A percentile compares a stretch with the other conserved stretches of the same genome.
Evolutionary conservation across 2,329 filamentous ascomycete genomes (phyloP).

Genomic region (Septoria linicola): DNA sequence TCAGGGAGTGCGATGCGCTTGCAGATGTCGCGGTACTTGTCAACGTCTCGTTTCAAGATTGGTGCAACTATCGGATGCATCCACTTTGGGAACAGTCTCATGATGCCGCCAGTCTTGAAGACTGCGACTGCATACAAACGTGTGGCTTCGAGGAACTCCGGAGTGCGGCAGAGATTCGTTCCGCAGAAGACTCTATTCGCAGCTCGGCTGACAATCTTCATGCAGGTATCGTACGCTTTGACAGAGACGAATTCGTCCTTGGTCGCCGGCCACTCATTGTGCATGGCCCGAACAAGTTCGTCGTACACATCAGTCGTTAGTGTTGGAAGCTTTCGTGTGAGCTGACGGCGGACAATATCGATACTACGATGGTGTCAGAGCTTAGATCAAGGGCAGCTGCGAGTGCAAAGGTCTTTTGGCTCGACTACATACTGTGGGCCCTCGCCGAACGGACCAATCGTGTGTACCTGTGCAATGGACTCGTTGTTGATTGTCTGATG

Average conservation of each 20-base stretch:
- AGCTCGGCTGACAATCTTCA: constrained; percentile 28
- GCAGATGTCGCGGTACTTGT: constrained; percentile 18
- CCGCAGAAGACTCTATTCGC: constrained; percentile 30
- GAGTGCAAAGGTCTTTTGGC: too few species aligned
- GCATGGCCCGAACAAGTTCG: constrained; percentile 21
- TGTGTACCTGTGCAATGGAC: not conserved
- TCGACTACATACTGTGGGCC: constrained; percentile 16
- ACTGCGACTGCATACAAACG: constrained; percentile 25
- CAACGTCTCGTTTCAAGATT: constrained; percentile 10
- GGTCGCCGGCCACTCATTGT: constrained; percentile 19
- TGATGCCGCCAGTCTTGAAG: constrained; percentile 23
- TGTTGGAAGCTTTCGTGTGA: constrained; percentile 27
- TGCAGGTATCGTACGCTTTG: constrained; percentile 22
- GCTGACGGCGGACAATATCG: constrained; percentile 24
- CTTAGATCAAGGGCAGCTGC: too few species aligned
- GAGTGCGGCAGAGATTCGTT: constrained; percentile 22
- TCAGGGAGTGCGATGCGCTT: constrained; percentile 19
- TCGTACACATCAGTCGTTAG: constrained; percentile 27
- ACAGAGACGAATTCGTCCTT: constrained; percentile 17
- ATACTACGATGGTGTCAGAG: constrained; percentile 2
- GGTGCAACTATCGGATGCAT: constrained; percentile 23
- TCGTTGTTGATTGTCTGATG: constrained; percentile 21
- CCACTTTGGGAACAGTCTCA: constrained; percentile 23
- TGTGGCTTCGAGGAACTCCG: constrained; percentile 23
- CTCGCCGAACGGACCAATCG: not conserved